Base-by-base conservation (phyloP, 805 yeast genomes). In the Yamadazyma tumulicola region DNA sequence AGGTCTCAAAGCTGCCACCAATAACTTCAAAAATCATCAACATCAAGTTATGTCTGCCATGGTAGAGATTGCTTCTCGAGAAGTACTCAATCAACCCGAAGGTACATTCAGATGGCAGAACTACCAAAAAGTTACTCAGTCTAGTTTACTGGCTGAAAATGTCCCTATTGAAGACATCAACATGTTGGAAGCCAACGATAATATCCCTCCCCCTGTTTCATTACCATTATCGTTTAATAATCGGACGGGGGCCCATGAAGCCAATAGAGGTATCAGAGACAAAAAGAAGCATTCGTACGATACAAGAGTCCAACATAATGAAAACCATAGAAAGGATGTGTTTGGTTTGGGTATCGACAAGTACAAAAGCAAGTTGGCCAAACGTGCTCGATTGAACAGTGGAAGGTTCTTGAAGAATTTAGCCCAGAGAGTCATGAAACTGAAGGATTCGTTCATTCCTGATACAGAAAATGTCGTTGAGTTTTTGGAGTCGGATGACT, bases 241-340 rank as follows among this genome's bases (percentile, higher is more conserved):
- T 51, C 71, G 94, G 49, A 94, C 96, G 0, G 96, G 97, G 19
- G 48, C 63, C 0, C 63, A 61, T 36, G 82, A 74, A 37, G 95
- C 86, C 19, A 91, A 91, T 52, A 61, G 66, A 25, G 97, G 97
- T 34, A 74, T 91, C 14, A 66, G 95, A 37, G 96, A 88, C 39
- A 77, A 75, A 51, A 91, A 91, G 62, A 77, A 79, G 36, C 76
- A 79, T 34, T 85, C 96, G 6, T 71, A 80, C 1, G 97, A 91
- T 56, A 73, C 89, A 0, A 75, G 97, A 53, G 79, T 89, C 22
- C 79, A 79, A 31, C 77, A 79, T 22, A 83, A 73, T 48, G 62
- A 62, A n/a, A 57, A 54, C 9, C 96, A 89, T 55, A 64, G 67
- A 39, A 64, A 66, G 10, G 96, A 89, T 54, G 89, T 89, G 8